phyloP scores from a whole-genome alignment of 352 stramenopile genomes.

The Blastocystis hominis region DNA sequence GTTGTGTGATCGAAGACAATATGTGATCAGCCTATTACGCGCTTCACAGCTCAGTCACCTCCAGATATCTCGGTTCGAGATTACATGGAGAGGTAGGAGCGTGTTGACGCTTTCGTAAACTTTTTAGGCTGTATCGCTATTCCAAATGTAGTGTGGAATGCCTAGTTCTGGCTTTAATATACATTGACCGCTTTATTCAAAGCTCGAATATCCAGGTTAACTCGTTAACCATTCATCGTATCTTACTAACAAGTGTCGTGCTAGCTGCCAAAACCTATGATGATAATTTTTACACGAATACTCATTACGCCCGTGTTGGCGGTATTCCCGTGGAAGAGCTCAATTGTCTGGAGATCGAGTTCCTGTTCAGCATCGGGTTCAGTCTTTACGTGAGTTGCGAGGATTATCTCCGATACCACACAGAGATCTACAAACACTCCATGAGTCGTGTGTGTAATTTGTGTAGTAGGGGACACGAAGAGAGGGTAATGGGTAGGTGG shows the following conservation, averaged over 20 bases:
- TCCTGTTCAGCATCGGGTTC: conserved; percentile 20
- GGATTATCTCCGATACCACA: conserved; percentile 26
- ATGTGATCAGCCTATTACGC: background rate
- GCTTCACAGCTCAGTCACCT: background rate
- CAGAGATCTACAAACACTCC: conserved; percentile 44
- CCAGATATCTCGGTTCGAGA: conserved; percentile 31
- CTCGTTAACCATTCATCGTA: conserved; percentile 15
- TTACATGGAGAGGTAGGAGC: conserved; percentile 13
- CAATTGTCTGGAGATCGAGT: conserved; percentile 29
- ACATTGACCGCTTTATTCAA: conserved; percentile 48
- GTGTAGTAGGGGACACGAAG: background rate
- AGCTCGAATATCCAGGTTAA: conserved; percentile 27
- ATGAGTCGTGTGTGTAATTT: background rate
- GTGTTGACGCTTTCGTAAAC: background rate
- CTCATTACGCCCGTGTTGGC: conserved; percentile 28
- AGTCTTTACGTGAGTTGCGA: conserved; percentile 22
- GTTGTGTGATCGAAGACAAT: background rate
- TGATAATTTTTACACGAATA: conserved; percentile 46
- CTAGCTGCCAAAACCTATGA: conserved; percentile 26
- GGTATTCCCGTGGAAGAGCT: conserved; percentile 22
- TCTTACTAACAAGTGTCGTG: conserved; percentile 44
- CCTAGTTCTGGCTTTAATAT: conserved; percentile 25
- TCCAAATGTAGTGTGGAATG: conserved; percentile 46
- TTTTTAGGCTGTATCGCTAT: conserved; percentile 28
- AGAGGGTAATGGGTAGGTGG: background rate